A percentile compares a stretch with the other conserved stretches of the same genome.
phyloP scores from a whole-genome alignment of 805 yeast genomes.

The Priceomyces castillae region DNA sequence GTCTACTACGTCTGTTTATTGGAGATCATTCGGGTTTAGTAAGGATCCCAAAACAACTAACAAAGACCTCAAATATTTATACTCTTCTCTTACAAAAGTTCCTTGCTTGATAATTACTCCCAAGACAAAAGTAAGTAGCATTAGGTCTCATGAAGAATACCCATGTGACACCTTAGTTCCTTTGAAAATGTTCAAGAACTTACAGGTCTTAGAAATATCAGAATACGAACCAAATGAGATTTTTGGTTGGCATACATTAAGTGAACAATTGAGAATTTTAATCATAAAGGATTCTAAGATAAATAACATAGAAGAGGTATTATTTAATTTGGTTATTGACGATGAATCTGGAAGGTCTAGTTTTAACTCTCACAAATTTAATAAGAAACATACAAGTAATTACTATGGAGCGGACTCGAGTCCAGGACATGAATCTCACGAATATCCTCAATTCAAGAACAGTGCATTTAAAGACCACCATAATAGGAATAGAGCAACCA shows the following conservation, averaged over 20 bases:
- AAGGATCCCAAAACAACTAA: conserved; percentile 44
- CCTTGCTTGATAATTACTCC: conserved; percentile 63
- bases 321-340: conserved; percentile 52
- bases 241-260: conserved; percentile 60
- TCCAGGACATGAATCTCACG: conserved; percentile 10
- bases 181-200: conserved; percentile 55
- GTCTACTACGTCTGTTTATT: conserved; percentile 40
- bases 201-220: conserved; percentile 57
- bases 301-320: conserved; percentile 50
- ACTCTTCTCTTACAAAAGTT: conserved; percentile 61
- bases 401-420: conserved; percentile 11
- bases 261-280: conserved; percentile 54
- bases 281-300: conserved; percentile 52
- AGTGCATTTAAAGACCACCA: conserved; percentile 24
- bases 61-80: conserved; percentile 54
- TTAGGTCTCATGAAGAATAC: conserved; percentile 63
- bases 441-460: conserved; percentile 13
- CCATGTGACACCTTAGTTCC: conserved; percentile 73
- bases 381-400: conserved; percentile 6
- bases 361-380: conserved; percentile 19
- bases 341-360: conserved; percentile 45
- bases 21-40: conserved; percentile 34
- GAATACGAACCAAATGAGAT: conserved; percentile 64
- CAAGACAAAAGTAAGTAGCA: conserved; percentile 54
- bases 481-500: conserved; percentile 23